phyloP scores from a whole-genome alignment of 1,284 basidiomycete genomes.

The Cutaneotrichosporon daszewskae region DNA sequence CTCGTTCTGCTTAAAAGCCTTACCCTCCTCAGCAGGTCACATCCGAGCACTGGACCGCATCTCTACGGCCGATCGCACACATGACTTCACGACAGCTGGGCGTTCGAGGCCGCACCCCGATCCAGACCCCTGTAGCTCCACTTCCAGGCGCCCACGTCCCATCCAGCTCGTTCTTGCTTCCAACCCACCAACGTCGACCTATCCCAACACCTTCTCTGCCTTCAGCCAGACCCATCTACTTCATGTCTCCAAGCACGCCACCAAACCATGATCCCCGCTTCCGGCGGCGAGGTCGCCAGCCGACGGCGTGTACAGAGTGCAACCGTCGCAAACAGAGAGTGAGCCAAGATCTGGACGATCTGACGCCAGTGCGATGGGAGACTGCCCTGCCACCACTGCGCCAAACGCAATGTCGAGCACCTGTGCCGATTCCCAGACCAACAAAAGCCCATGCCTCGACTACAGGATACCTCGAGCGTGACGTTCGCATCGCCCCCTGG shows the following conservation, averaged over 20 bases:
- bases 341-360: background rate
- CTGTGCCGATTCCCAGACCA: conserved; percentile 17
- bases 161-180: background rate
- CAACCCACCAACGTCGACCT: background rate
- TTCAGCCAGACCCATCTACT: too few species aligned
- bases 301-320: conserved; percentile 26
- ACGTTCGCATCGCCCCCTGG: too few species aligned
- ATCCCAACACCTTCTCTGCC: conserved; percentile 5
- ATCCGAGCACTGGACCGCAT: too few species aligned
- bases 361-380: conserved; percentile 24
- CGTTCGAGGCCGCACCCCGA: too few species aligned
- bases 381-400: conserved; percentile 22
- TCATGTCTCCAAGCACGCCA: conserved; percentile 6
- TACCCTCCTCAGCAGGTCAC: too few species aligned
- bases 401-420: conserved; percentile 19
- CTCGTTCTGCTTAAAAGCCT: too few species aligned
- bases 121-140: too few species aligned
- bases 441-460: too few species aligned
- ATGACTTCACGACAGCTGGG: too few species aligned
- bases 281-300: conserved; percentile 19
- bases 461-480: too few species aligned
- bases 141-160: background rate
- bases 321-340: conserved; percentile 26
- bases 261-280: background rate
- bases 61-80: too few species aligned